These are phyloP conservation scores for Selenicereus undatus DNA, from an alignment of 148 eudicot genomes.

Conservation along the genomic window DNA sequence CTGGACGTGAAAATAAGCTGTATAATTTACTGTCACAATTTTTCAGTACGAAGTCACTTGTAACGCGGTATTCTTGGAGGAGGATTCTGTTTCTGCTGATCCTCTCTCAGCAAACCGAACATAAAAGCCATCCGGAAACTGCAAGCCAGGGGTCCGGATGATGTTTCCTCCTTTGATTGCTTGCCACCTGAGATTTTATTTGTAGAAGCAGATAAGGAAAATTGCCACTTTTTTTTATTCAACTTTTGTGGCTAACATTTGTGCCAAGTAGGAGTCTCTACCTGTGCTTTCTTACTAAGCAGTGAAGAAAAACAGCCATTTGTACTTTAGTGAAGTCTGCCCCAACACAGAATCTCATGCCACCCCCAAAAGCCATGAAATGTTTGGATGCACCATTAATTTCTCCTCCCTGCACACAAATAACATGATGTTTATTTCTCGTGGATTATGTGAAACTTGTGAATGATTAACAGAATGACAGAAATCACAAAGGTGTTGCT, in stretches of 20 bases:
- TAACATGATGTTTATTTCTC: neutral
- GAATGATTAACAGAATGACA: neutral
- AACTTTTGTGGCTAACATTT: neutral
- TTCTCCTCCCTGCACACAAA: slow-evolving; percentile 45
- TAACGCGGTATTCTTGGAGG: neutral
- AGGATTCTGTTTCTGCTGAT: slow-evolving; percentile 14
- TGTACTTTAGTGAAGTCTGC: slow-evolving; percentile 77
- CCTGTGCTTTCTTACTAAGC: slow-evolving; percentile 78
- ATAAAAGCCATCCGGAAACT: slow-evolving; percentile 70
- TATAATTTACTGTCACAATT: slow-evolving; percentile 4
- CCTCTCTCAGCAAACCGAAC: slow-evolving; percentile 35
- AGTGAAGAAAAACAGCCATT: slow-evolving; percentile 72
- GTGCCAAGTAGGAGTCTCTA: slow-evolving; percentile 21
- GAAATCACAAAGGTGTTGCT: slow-evolving; percentile 4
- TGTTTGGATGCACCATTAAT: slow-evolving; percentile 55
- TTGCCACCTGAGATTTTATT: slow-evolving; percentile 48
- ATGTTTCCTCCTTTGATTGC: slow-evolving; percentile 64
- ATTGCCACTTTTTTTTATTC: neutral
- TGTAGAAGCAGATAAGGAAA: neutral
- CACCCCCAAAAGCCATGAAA: slow-evolving; percentile 94
- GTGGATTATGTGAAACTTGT: neutral
- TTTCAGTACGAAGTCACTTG: neutral
- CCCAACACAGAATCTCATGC: slow-evolving; percentile 84
- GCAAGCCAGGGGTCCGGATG: slow-evolving; percentile 68
- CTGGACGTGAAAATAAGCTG: slow-evolving; percentile 16